phyloP scores from a whole-genome alignment of 805 yeast species.

The Suhomyces emberorum region DNA sequence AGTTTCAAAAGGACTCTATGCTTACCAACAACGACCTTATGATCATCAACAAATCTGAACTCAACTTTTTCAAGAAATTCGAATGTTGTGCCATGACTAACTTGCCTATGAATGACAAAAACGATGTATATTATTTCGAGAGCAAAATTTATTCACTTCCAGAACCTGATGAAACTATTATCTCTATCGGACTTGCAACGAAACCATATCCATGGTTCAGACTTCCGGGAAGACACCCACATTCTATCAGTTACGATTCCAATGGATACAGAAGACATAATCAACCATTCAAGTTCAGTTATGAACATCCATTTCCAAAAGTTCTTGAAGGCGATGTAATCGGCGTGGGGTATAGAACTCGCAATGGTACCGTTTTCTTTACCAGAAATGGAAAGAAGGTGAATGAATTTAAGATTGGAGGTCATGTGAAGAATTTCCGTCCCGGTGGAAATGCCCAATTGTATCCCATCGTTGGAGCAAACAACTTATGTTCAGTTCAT shows the following conservation, averaged over 20 bases:
- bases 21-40: conserved; percentile 53
- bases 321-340: conserved; percentile 83
- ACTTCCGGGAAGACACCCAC: conserved; percentile 86
- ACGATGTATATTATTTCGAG: conserved; percentile 88
- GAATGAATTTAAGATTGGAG: conserved; percentile 76
- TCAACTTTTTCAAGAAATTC: conserved; percentile 54
- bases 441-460: conserved; percentile 46
- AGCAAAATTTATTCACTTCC: conserved; percentile 74
- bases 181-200: conserved; percentile 79
- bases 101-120: conserved; percentile 77
- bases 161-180: conserved; percentile 48
- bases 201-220: conserved; percentile 93
- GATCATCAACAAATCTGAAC: conserved; percentile 63
- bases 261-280: conserved; percentile 76
- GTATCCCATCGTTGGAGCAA: conserved; percentile 89
- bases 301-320: conserved; percentile 53
- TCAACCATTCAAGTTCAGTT: conserved; percentile 59
- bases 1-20: conserved; percentile 61
- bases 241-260: conserved; percentile 85
- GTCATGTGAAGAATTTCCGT: conserved; percentile 71
- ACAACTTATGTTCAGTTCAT: conserved; percentile 75
- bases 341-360: conserved; percentile 84
- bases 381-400: conserved; percentile 92
- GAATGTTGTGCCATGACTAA: conserved; percentile 75
- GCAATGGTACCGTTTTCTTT: conserved; percentile 84